Evolutionary conservation across 2,329 filamentous ascomycete species (phyloP).

Genomic region (Basipetospora chlamydospora): DNA sequence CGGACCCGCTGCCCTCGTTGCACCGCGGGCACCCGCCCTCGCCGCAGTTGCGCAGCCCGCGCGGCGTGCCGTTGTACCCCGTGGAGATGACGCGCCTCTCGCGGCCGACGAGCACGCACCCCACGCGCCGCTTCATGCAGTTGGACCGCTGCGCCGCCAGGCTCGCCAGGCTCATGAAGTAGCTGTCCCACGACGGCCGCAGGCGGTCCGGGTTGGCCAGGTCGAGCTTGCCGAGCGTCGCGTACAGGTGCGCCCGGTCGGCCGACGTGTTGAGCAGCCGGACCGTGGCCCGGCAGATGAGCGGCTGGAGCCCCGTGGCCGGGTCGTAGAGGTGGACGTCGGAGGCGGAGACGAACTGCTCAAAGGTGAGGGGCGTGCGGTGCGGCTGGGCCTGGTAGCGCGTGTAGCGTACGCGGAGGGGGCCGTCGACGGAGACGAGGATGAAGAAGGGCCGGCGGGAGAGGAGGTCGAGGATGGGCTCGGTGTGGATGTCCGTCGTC

Average conservation of each 20-base stretch:
- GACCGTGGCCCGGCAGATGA: constrained; percentile 70
- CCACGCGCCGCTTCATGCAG: constrained; percentile 96
- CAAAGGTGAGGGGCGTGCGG: constrained; percentile 21
- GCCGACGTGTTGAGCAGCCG: constrained; percentile 75
- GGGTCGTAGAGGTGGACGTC: constrained; percentile 66
- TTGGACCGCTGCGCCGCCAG: constrained; percentile 83
- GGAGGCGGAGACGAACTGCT: constrained; percentile 40
- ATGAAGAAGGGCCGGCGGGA: constrained; percentile 80
- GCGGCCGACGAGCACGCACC: constrained; percentile 73
- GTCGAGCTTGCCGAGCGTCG: constrained; percentile 58
- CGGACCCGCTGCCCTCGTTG: constrained; percentile 57
- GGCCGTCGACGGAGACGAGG: constrained; percentile 81
- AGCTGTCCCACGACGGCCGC: constrained; percentile 85
- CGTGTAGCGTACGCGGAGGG: constrained; percentile 68
- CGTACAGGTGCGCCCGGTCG: constrained; percentile 55
- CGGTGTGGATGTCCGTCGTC: constrained; percentile 66
- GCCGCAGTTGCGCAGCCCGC: constrained; percentile 77
- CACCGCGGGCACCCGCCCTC: constrained; percentile 84
- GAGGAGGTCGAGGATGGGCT: constrained; percentile 59
- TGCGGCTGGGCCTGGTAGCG: constrained; percentile 46
- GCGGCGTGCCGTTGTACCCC: constrained; percentile 94
- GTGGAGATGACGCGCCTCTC: constrained; percentile 82
- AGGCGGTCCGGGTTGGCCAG: constrained; percentile 66
- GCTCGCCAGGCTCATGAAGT: constrained; percentile 95
- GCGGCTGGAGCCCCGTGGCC: constrained; percentile 49